Percentiles rank a stretch among this genome's conserved stretches.
Evolutionary conservation across 169 alveolate species (phyloP).

Genomic region (Nephromyces sp.): DNA sequence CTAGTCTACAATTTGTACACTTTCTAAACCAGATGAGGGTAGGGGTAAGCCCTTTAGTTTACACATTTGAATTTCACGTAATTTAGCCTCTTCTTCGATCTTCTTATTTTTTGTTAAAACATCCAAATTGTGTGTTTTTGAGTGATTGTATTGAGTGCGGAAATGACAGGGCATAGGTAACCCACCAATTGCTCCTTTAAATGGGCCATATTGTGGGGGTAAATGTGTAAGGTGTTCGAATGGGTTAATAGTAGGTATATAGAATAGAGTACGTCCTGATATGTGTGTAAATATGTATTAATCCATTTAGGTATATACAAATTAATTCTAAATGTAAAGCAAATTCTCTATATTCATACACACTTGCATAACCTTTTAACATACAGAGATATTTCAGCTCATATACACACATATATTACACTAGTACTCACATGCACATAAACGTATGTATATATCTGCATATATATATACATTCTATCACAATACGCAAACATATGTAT

Average conservation of each 20-base stretch:
- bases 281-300: no score
- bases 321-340: no score
- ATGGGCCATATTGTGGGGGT: constrained; percentile 15
- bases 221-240: constrained; percentile 4
- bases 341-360: no score
- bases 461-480: no score
- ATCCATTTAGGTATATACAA: no score
- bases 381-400: no score
- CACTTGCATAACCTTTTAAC: no score
- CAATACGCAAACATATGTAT: no score
- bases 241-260: constrained; percentile 23
- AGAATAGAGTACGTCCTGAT: constrained; percentile 24
- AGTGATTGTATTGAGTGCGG: constrained; percentile 23
- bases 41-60: neutral
- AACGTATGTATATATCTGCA: no score
- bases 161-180: constrained; percentile 24
- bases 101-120: neutral
- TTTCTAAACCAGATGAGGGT: neutral
- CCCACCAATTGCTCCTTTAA: constrained; percentile 3
- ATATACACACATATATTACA: no score
- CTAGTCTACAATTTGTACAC: neutral
- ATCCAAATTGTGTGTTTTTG: constrained; percentile 12
- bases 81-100: neutral
- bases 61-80: neutral
- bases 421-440: no score